These are phyloP conservation scores for Linderina pennispora DNA, from an alignment of 192 early-diverging fungal species.

Conservation along the genomic window DNA sequence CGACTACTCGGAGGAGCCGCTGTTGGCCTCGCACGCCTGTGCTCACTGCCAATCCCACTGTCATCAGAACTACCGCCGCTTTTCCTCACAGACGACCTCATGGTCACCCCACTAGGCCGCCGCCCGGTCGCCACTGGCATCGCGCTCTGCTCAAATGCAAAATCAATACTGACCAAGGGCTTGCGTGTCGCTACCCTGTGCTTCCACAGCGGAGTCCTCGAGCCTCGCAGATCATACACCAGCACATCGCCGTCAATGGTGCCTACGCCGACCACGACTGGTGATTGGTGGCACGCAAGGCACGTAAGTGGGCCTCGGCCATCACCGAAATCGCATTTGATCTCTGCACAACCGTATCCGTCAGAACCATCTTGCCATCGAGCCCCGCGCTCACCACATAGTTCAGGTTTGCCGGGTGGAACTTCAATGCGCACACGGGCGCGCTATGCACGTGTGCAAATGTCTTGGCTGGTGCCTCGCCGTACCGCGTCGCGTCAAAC, in stretches of 20 bases:
- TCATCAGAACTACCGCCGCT: too few species aligned
- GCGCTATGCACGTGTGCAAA: slow-evolving; percentile 25
- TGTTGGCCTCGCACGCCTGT: too few species aligned
- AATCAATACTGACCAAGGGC: slow-evolving; percentile 17
- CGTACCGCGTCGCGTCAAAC: slow-evolving; percentile 31
- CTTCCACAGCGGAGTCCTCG: slow-evolving; percentile 20
- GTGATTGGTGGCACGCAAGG: slow-evolving; percentile 11
- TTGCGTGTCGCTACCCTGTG: slow-evolving; percentile 2
- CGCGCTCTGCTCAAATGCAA: slow-evolving; percentile 5
- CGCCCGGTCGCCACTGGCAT: neutral
- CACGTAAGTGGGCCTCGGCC: slow-evolving; percentile 21
- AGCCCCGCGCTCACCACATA: slow-evolving; percentile 19
- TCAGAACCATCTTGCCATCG: slow-evolving; percentile 22
- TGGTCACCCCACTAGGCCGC: too few species aligned
- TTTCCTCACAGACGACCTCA: too few species aligned
- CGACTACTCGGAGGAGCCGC: too few species aligned
- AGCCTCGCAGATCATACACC: slow-evolving; percentile 20
- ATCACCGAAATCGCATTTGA: slow-evolving; percentile 4
- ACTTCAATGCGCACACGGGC: slow-evolving; percentile 27
- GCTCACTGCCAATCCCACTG: too few species aligned
- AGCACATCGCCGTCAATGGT: slow-evolving; percentile 35
- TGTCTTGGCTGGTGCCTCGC: slow-evolving; percentile 15
- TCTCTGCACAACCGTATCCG: slow-evolving; percentile 16
- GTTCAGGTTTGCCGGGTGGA: slow-evolving; percentile 6
- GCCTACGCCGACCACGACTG: slow-evolving; percentile 13